Percentiles rank a stretch among this genome's conserved stretches.
Conservation (phyloP, 176 grass and related monocot species). For the Phyllostachys edulis region DNA sequence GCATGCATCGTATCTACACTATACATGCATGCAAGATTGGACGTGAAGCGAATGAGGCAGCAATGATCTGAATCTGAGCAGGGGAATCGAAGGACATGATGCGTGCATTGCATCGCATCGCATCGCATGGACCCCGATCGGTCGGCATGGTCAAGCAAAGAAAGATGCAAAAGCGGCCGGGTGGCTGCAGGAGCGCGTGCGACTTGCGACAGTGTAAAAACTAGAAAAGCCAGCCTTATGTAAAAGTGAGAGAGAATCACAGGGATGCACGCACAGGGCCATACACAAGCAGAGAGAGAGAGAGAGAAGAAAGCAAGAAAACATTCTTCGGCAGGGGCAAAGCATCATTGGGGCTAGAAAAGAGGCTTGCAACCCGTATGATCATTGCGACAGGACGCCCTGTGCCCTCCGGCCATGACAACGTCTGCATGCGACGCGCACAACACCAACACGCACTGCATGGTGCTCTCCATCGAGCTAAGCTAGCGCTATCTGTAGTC, state of each 20-base stretch:
- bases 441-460: no score
- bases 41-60: not conserved
- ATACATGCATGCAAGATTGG: not conserved
- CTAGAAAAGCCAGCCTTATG: slow-evolving; percentile 70
- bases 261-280: slow-evolving; percentile 17
- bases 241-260: slow-evolving; percentile 47
- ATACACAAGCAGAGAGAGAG: not conserved
- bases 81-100: not conserved
- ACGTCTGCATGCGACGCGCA: not conserved
- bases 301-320: slow-evolving; percentile 34
- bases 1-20: not conserved
- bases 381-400: slow-evolving; percentile 49
- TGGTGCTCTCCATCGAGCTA: not conserved
- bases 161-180: not conserved
- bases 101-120: not conserved
- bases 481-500: not conserved
- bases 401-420: slow-evolving; percentile 45
- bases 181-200: slow-evolving; percentile 33
- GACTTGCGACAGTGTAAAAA: slow-evolving; percentile 46
- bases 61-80: not conserved
- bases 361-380: slow-evolving; percentile 22
- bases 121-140: not conserved
- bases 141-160: slow-evolving; percentile 31
- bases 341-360: slow-evolving; percentile 35
- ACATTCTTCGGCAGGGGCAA: slow-evolving; percentile 54